These are phyloP conservation scores for Tricharina praecox DNA, from an alignment of 495 filamentous ascomycete genomes.

Conservation along the genomic window DNA sequence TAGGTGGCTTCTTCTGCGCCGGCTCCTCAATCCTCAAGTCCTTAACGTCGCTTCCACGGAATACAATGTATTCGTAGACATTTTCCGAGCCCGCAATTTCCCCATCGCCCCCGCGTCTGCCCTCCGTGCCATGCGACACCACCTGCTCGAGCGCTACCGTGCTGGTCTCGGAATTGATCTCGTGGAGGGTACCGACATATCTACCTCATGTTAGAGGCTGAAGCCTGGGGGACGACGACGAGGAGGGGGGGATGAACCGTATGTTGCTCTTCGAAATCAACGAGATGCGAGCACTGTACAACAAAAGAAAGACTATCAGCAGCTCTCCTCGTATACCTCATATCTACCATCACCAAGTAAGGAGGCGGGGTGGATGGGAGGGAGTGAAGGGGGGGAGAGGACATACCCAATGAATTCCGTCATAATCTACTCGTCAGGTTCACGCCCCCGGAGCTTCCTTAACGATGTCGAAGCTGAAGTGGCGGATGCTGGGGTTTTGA, in stretches of 20 bases:
- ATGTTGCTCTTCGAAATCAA: conserved; percentile 96
- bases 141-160: conserved; percentile 96
- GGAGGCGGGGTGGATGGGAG: no score
- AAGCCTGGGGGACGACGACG: no score
- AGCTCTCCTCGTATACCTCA: conserved; percentile 7
- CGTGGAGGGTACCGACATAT: conserved; percentile 88
- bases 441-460: no score
- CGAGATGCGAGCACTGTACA: conserved; percentile 52
- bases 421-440: conserved; percentile 34
- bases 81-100: conserved; percentile 66
- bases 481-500: no score
- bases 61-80: conserved; percentile 97
- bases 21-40: conserved; percentile 83
- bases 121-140: conserved; percentile 81
- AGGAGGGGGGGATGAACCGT: conserved; percentile 42
- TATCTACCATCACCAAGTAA: no score
- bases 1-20: conserved; percentile 45
- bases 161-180: conserved; percentile 92
- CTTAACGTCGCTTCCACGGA: conserved; percentile 96
- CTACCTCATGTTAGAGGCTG: no score
- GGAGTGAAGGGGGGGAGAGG: no score
- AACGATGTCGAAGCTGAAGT: no score
- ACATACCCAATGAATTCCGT: conserved; percentile 46
- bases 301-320: not conserved
- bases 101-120: conserved; percentile 56